phyloP scores from a whole-genome alignment of 805 yeast genomes.

The Candida pseudofarinosa region DNA sequence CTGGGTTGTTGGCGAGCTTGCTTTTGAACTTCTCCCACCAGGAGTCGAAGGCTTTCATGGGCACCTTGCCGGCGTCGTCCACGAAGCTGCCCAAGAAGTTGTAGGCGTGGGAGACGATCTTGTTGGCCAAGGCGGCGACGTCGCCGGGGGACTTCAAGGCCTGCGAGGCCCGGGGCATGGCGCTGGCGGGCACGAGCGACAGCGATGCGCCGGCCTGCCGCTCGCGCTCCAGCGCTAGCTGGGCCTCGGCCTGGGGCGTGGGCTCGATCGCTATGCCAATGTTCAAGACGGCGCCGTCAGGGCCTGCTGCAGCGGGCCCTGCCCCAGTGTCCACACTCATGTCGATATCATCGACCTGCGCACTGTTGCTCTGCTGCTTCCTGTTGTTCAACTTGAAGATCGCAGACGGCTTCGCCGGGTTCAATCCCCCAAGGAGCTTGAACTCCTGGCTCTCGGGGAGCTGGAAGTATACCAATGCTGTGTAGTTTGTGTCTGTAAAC shows the following conservation, averaged over 20 bases:
- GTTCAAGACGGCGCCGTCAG: slow-evolving; percentile 24
- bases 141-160: slow-evolving; percentile 18
- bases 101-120: slow-evolving; percentile 88
- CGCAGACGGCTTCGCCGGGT: slow-evolving; percentile 76
- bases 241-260: slow-evolving; percentile 56
- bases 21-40: slow-evolving; percentile 94
- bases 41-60: slow-evolving; percentile 79
- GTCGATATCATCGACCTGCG: slow-evolving; percentile 37
- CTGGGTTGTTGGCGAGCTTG: slow-evolving; percentile 75
- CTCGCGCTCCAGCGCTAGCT: slow-evolving; percentile 43
- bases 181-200: slow-evolving; percentile 19
- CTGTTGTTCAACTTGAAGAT: slow-evolving; percentile 71
- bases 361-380: slow-evolving; percentile 14
- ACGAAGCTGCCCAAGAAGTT: slow-evolving; percentile 86
- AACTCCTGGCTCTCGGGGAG: slow-evolving; percentile 61
- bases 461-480: slow-evolving; percentile 88
- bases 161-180: slow-evolving; percentile 14
- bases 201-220: slow-evolving; percentile 12
- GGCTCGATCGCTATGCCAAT: slow-evolving; percentile 95
- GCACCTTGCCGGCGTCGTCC: slow-evolving; percentile 74
- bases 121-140: slow-evolving; percentile 66
- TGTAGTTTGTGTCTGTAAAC: slow-evolving; percentile 55
- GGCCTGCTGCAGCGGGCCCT: slow-evolving; percentile 17
- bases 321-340: slow-evolving; percentile 28
- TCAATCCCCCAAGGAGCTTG: slow-evolving; percentile 61